phyloP scores from a whole-genome alignment of 2,329 filamentous ascomycete genomes.

The Pyrenophora seminiperda region DNA sequence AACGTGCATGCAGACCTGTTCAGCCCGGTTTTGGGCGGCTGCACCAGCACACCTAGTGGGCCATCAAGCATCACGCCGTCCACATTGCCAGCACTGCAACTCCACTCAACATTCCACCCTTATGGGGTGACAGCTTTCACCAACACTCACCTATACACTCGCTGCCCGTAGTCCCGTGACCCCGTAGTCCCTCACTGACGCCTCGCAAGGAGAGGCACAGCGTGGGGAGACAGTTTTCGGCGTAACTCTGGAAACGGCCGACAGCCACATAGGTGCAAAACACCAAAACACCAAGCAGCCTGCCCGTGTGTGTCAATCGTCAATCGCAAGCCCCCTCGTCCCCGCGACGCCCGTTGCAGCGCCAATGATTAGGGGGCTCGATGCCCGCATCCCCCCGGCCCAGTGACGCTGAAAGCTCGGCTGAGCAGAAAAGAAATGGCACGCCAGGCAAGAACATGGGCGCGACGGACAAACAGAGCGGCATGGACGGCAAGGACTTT shows the following conservation, averaged over 20 bases:
- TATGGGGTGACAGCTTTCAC: slow-evolving; percentile 13
- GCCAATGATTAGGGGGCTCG: slow-evolving; percentile 29
- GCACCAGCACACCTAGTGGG: slow-evolving; percentile 9
- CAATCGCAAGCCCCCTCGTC: slow-evolving; percentile 2
- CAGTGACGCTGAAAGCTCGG: slow-evolving; percentile 25
- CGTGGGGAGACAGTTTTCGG: slow-evolving; percentile 5
- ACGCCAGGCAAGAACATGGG: slow-evolving; percentile 37
- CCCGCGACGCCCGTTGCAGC: slow-evolving; percentile 19
- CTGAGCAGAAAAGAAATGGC: slow-evolving; percentile 36
- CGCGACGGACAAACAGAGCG: slow-evolving; percentile 33
- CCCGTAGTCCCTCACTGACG: neutral
- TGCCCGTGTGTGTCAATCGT: neutral
- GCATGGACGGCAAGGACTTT: slow-evolving; percentile 46
- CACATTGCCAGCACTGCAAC: slow-evolving; percentile 5
- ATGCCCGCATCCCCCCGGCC: slow-evolving; percentile 34
- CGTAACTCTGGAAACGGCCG: slow-evolving; percentile 14
- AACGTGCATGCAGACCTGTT: slow-evolving; percentile 7
- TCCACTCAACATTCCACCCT: slow-evolving; percentile 7
- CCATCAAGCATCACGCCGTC: slow-evolving; percentile 13
- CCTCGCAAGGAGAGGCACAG: neutral
- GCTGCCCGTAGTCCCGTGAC: slow-evolving; percentile 3
- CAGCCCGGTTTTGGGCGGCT: slow-evolving; percentile 7
- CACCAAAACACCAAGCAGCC: slow-evolving; percentile 8
- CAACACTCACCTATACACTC: slow-evolving; percentile 16
- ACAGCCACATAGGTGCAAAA: slow-evolving; percentile 9